A percentile compares a stretch with the other conserved stretches of the same genome.
Evolutionary conservation across 1,139 yeast species (phyloP).

Genomic region (Geotrichum aggregatum): DNA sequence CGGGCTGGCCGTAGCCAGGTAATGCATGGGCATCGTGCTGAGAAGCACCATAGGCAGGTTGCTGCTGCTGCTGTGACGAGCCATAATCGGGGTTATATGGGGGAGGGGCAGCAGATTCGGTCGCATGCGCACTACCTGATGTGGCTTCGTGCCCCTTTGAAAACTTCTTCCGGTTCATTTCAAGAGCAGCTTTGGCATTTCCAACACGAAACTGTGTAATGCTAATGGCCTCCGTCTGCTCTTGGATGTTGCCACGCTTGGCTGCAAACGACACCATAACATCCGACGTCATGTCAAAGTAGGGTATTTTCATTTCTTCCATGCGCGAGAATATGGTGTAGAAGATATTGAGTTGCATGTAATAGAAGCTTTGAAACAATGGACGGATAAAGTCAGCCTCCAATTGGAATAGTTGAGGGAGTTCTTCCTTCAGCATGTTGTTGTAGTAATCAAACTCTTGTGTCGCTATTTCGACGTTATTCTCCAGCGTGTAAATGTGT

Average conservation of each 20-base stretch:
- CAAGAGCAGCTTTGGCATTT: constrained; percentile 78
- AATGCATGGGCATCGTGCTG: constrained; percentile 26
- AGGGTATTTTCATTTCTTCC: constrained; percentile 95
- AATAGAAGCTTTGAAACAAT: constrained; percentile 85
- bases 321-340: constrained; percentile 84
- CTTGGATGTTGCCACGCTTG: constrained; percentile 88
- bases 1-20: constrained; percentile 17
- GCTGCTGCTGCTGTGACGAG: too few relatives aligned
- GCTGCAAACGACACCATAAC: constrained; percentile 66
- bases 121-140: constrained; percentile 47
- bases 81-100: constrained; percentile 22
- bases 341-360: constrained; percentile 94
- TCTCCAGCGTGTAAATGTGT: constrained; percentile 79
- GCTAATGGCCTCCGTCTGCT: constrained; percentile 77
- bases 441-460: constrained; percentile 94
- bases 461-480: constrained; percentile 82
- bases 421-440: constrained; percentile 83
- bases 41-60: constrained; percentile 19
- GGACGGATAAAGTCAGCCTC: constrained; percentile 92
- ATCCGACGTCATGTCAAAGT: constrained; percentile 80
- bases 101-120: constrained; percentile 50
- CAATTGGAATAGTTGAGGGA: constrained; percentile 78
- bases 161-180: constrained; percentile 71
- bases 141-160: constrained; percentile 51
- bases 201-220: constrained; percentile 87